Evolutionary conservation across 2,329 filamentous ascomycete species (phyloP).

Genomic region (Emmonsiellopsis sp.): DNA sequence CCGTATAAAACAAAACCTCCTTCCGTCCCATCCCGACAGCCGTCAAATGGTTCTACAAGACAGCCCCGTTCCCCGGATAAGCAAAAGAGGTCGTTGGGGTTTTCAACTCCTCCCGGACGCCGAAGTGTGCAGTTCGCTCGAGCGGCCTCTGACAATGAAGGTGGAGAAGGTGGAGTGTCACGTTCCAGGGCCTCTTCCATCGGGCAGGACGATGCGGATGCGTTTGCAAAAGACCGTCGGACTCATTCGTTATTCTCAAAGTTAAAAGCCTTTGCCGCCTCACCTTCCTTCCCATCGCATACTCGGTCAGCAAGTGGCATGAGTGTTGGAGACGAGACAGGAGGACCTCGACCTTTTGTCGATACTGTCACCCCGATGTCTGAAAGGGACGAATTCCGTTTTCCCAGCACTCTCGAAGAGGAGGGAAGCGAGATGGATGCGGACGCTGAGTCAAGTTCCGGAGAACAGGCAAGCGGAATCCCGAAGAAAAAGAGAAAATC

Average conservation of each 20-base stretch:
- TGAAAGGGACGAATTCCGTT: constrained; percentile 41
- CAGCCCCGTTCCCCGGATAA: constrained; percentile 16
- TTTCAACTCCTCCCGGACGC: constrained; percentile 38
- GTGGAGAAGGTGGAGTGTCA: constrained; percentile 32
- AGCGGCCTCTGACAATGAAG: constrained; percentile 41
- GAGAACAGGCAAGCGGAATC: constrained; percentile 51
- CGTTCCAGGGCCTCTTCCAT: constrained; percentile 57
- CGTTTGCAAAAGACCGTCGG: constrained; percentile 46
- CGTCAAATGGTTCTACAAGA: constrained; percentile 19
- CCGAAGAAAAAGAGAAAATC: constrained; percentile 57
- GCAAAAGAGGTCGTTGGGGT: constrained; percentile 18
- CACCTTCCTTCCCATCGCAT: constrained; percentile 42
- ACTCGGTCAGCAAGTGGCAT: constrained; percentile 41
- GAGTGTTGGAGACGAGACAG: constrained; percentile 29
- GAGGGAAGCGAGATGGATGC: constrained; percentile 63
- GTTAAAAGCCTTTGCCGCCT: constrained; percentile 62
- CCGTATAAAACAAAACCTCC: constrained; percentile 10
- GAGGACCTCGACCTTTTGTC: constrained; percentile 29
- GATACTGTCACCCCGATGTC: constrained; percentile 38
- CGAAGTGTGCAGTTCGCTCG: constrained; percentile 70
- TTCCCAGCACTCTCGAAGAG: constrained; percentile 48
- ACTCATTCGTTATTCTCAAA: constrained; percentile 63
- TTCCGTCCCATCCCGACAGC: constrained; percentile 17
- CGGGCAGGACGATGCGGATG: constrained; percentile 54
- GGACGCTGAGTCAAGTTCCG: constrained; percentile 78